These are phyloP conservation scores for Penicillium sclerotiorum DNA, from an alignment of 2,329 filamentous ascomycete genomes.

Conservation along the genomic window DNA sequence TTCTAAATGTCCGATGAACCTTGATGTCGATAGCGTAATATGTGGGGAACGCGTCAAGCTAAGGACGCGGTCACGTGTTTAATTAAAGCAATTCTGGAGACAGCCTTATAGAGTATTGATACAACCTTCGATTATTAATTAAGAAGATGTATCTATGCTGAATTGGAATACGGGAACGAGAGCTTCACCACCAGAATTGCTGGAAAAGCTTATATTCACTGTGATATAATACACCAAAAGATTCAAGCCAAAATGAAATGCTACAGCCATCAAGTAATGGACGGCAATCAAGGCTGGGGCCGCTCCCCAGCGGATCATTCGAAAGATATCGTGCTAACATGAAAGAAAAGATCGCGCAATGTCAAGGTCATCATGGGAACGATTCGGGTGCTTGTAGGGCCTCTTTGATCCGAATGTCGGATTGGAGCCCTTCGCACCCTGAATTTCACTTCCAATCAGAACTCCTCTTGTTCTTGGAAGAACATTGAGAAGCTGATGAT, in stretches of 20 bases:
- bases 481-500: slow-evolving; percentile 99
- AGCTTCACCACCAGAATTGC: neutral
- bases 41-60: slow-evolving; percentile 18
- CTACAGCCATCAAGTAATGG: slow-evolving; percentile 12
- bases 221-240: slow-evolving; percentile 24
- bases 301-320: slow-evolving; percentile 18
- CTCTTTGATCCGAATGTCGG: neutral
- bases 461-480: slow-evolving; percentile 97
- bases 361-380: slow-evolving; percentile 21
- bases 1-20: neutral
- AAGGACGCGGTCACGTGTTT: slow-evolving; percentile 22
- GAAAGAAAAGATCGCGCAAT: slow-evolving; percentile 22
- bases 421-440: slow-evolving; percentile 4
- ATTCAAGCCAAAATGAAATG: slow-evolving; percentile 19
- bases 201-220: slow-evolving; percentile 25
- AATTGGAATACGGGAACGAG: too few species aligned
- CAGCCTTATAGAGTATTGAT: too few species aligned
- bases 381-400: slow-evolving; percentile 1
- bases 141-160: too few species aligned
- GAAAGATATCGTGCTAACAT: slow-evolving; percentile 25
- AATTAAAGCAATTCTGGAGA: neutral
- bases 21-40: neutral
- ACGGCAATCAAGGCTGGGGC: slow-evolving; percentile 12
- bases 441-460: slow-evolving; percentile 54
- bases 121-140: too few species aligned